Percentiles rank a stretch among this genome's conserved stretches.
Conservation (phyloP, 148 eudicot species). For the Heliamphora exappendiculata region DNA sequence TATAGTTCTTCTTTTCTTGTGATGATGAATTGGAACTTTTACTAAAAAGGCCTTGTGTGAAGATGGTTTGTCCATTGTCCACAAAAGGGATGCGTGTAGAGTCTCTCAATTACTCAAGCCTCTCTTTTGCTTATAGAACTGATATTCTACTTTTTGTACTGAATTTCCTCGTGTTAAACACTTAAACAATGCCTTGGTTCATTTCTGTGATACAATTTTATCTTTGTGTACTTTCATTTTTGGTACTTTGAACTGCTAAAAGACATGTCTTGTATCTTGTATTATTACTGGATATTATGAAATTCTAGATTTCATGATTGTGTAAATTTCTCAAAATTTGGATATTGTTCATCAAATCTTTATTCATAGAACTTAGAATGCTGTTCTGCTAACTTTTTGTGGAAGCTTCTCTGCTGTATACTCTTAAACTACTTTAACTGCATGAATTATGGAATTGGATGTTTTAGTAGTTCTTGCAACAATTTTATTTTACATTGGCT, state of each 20-base stretch:
- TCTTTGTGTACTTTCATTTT: background rate
- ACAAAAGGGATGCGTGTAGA: background rate
- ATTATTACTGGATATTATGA: background rate
- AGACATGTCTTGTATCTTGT: background rate
- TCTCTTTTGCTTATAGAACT: background rate
- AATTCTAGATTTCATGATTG: background rate
- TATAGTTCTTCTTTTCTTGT: background rate
- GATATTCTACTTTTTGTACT: background rate
- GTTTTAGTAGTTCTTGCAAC: background rate
- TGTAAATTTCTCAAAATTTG: background rate
- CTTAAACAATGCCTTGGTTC: background rate
- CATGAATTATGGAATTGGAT: background rate
- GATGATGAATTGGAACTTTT: background rate
- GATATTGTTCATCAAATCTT: background rate
- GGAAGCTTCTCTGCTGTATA: background rate
- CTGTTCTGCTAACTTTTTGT: background rate
- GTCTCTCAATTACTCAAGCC: background rate
- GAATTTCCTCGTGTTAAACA: background rate
- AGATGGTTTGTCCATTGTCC: background rate
- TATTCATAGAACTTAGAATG: background rate
- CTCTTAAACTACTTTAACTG: background rate
- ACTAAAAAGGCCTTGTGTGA: background rate
- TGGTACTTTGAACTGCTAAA: background rate
- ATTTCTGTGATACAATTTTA: background rate
- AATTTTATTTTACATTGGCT: background rate